Evolutionary conservation across 177 flowering plant species (phyloP), one percentile per base, ranked within the genome.

Genomic region (Tripterygium wilfordii): DNA sequence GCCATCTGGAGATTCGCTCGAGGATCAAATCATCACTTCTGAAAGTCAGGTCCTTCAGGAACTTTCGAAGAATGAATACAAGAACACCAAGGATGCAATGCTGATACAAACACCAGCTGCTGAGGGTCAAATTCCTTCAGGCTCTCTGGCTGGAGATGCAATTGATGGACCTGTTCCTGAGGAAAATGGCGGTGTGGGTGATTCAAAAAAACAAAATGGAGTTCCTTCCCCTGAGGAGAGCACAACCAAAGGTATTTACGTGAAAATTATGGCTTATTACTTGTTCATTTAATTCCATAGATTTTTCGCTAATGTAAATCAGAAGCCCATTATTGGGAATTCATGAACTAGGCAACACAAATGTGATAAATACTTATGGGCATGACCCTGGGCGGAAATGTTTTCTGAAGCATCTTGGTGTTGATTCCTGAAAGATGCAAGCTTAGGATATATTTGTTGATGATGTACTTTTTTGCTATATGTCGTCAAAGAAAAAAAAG

Each of bases 171-270:
- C 58, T 8, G 18, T 30, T 35, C 57, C 62, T 28, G 63, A 60
- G 8, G 21, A 50, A 48, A 56, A 43, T 49, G 57, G 45, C 43
- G 45, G 28, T 33, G 37, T 12, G 4, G 17, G 30, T 24, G 57
- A 48, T 51, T 57, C 77, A 38, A 56, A 49, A 57, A 76, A 36
- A 14, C 57, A 70, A 61, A 47, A 33, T 22, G 60, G 28, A 25
- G 36, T 9, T 59, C 53, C 67, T 29, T 45, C 66, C 14, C 36
- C 74, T 4, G 45, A 55, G 33, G 79, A 65, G 57, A 61, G 38
- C 46, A 25, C 50, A 6, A 30, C 68, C 21, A 76, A 74, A 89
- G 95, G 97, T 86, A 57, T 24, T 25, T 53, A 31, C 17, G 21
- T 21, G 13, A n/a, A 2, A 20, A 54, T 29, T 51, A 41, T 22